Evolutionary conservation across 129 eudicot species (phyloP).

Genomic region (Pulicaria dysenterica): DNA sequence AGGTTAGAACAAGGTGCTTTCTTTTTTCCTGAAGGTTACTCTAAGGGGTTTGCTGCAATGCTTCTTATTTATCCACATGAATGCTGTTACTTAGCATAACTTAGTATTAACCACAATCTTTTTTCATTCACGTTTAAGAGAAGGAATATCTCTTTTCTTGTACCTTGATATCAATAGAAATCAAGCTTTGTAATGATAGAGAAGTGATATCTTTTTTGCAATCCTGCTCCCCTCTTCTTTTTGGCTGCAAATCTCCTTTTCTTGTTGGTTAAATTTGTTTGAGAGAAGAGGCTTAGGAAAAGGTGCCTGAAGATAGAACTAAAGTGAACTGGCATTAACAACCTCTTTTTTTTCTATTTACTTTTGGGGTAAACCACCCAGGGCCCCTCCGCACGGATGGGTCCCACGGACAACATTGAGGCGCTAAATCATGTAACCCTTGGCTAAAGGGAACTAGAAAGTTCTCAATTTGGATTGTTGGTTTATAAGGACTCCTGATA

Average conservation of each 20-base stretch:
- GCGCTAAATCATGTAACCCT: too few relatives aligned
- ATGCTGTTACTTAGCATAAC: conserved; percentile 13
- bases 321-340: not conserved
- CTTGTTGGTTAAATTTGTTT: not conserved
- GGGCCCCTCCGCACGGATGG: too few relatives aligned
- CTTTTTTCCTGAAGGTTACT: not conserved
- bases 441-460: not conserved
- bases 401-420: too few relatives aligned
- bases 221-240: conserved; percentile 2
- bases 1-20: conserved; percentile 3
- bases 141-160: conserved; percentile 9
- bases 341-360: not conserved
- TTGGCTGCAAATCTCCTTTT: not conserved
- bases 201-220: not conserved
- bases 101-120: not conserved
- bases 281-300: not conserved
- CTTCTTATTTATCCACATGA: not conserved
- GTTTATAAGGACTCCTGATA: not conserved
- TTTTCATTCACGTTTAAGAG: conserved; percentile 7
- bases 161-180: not conserved
- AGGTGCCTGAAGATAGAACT: not conserved
- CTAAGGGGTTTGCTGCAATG: conserved; percentile 14
- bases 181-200: conserved; percentile 6
- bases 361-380: too few relatives aligned
- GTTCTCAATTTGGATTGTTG: not conserved